Conservation (phyloP, 2,329 filamentous ascomycete species). For the Colletotrichum sp. region DNA sequence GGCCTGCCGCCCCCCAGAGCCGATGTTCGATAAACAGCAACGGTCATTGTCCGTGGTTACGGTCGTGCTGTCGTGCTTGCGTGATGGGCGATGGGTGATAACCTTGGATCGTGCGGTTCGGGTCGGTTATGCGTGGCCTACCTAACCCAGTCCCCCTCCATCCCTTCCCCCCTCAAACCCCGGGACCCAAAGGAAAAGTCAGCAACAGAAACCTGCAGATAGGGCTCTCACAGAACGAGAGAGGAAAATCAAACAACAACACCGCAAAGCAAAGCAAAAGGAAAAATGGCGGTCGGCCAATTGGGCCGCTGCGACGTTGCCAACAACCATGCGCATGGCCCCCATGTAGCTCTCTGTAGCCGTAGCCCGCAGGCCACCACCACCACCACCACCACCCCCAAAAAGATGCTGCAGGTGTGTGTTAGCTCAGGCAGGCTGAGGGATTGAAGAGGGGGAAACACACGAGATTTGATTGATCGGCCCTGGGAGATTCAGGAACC, state of each 20-base stretch:
- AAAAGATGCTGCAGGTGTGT: neutral
- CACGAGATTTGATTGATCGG: neutral
- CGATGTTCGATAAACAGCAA: neutral
- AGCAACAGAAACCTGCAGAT: neutral
- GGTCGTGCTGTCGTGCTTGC: neutral
- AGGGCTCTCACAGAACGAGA: neutral
- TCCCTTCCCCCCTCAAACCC: neutral
- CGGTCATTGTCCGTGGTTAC: neutral
- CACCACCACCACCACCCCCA: neutral
- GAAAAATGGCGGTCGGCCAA: neutral
- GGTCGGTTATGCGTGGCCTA: slow-evolving; percentile 3
- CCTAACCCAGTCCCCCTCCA: neutral
- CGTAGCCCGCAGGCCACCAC: neutral
- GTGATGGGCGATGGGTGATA: neutral
- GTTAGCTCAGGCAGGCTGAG: neutral
- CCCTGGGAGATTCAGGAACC: neutral
- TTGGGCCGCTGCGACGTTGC: neutral
- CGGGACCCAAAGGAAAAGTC: neutral
- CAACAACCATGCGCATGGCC: neutral
- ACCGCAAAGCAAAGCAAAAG: neutral
- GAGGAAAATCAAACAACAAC: neutral
- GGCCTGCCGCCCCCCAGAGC: neutral
- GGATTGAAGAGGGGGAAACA: neutral
- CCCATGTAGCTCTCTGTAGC: neutral
- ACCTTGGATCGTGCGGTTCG: neutral